Conservation (phyloP, 2,329 filamentous ascomycete genomes). For the Septoria linicola region DNA sequence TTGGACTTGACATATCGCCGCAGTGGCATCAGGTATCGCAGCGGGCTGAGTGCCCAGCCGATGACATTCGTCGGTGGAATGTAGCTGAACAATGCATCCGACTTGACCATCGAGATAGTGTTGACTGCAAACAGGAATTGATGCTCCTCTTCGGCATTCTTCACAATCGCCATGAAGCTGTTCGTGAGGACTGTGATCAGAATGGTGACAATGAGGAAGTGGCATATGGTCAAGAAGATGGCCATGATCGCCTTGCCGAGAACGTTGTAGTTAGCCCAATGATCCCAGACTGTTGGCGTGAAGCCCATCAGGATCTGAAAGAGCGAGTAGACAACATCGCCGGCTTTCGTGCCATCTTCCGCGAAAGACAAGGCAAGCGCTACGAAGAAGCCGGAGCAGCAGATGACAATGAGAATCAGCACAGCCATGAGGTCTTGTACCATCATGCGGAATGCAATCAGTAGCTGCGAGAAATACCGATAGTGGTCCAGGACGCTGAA, state of each 20-base stretch:
- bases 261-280: constrained; percentile 77
- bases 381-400: constrained; percentile 92
- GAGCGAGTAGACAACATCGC: constrained; percentile 79
- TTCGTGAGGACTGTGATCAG: constrained; percentile 95
- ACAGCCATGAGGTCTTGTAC: constrained; percentile 84
- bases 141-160: constrained; percentile 90
- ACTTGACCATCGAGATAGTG: constrained; percentile 96
- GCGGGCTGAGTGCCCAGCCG: constrained; percentile 81
- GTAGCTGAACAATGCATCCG: constrained; percentile 93
- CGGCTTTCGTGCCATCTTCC: constrained; percentile 63
- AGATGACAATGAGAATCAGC: constrained; percentile 77
- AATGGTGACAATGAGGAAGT: constrained; percentile 92
- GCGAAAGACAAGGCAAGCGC: constrained; percentile 83
- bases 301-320: constrained; percentile 97
- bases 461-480: constrained; percentile 89
- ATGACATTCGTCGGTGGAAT: constrained; percentile 88
- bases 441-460: constrained; percentile 94
- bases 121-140: constrained; percentile 93
- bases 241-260: constrained; percentile 74
- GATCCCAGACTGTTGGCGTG: constrained; percentile 90
- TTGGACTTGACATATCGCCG: constrained; percentile 81
- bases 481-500: constrained; percentile 95
- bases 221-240: constrained; percentile 87
- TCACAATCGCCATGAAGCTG: constrained; percentile 91
- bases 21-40: constrained; percentile 78